Base-by-base conservation (phyloP, 1,284 basidiomycete species). In the Melanopsichium pennsylvanicum region DNA sequence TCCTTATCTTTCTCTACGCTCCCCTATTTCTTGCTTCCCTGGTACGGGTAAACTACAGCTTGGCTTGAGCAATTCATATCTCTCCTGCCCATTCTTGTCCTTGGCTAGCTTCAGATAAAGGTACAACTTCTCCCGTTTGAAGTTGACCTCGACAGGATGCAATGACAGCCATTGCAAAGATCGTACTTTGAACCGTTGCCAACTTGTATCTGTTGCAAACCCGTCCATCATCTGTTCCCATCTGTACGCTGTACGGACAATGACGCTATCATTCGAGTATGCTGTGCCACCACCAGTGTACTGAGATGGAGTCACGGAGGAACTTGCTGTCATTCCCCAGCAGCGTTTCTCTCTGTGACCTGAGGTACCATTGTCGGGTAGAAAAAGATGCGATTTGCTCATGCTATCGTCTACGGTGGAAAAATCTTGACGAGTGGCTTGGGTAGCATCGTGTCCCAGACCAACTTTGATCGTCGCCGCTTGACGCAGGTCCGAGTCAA, bases 241-340 rank as follows among this genome's bases (percentile, higher is more conserved):
- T 11, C 48, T 26, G 22, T 71, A 71, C 11, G 68, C 68, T 3
- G 47, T 42, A 21, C 72, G 63, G n/a, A 64, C 69, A 31, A 69
- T 38, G 36, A 71, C 62, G 36, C 83, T 84, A 2, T 82, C 80
- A 62, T 87, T 86, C 70, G 90, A 87, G 62, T 90, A 86, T 72
- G 89, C 86, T 1, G 89, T 90, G 0, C 89, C 90, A 6, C 85
- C 87, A 0, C 88, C 89, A 2, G 88, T 90, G 12, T 87, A 60
- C 16, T 60, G 61, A 23, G 66, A 58, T 1, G 56, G 48, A 1
- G 51, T 52, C 27, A 49, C 15, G 87, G 50, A 55, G 10, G 62
- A 38, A 34, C 60, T 51, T 19, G 87, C 81, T 8, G 85, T 82
- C 82, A 19, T 81, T 84, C 60, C 84, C 85, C 12, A 86, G 85